phyloP scores from a whole-genome alignment of 1,139 yeast genomes.

The Insectozyma bohioensis region DNA sequence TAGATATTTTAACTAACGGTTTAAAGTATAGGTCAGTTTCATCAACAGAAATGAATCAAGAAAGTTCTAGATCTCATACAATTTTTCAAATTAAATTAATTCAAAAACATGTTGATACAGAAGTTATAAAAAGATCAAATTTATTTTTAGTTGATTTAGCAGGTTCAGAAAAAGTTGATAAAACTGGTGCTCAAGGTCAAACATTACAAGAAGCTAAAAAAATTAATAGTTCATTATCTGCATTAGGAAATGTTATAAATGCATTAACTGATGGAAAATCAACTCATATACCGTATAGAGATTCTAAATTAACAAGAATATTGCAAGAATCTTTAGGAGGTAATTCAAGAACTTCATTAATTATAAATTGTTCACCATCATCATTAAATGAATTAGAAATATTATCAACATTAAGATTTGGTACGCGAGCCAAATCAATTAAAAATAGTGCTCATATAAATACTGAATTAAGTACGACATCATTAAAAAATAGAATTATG shows the following conservation, averaged over 20 bases:
- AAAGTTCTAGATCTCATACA: slow-evolving; percentile 81
- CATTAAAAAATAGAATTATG: slow-evolving; percentile 49
- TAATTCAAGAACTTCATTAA: slow-evolving; percentile 76
- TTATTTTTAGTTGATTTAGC: slow-evolving; percentile 84
- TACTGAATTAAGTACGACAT: slow-evolving; percentile 61
- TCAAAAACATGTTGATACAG: slow-evolving; percentile 57
- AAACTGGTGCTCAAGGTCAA: slow-evolving; percentile 77
- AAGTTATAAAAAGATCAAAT: slow-evolving; percentile 62
- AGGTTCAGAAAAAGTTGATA: slow-evolving; percentile 84
- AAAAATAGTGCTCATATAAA: slow-evolving; percentile 69
- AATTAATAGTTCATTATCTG: slow-evolving; percentile 74
- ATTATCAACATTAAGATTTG: slow-evolving; percentile 75
- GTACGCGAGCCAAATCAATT: slow-evolving; percentile 73
- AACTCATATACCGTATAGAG: slow-evolving; percentile 75
- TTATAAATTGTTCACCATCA: slow-evolving; percentile 78
- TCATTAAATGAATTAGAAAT: slow-evolving; percentile 65
- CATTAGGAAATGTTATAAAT: slow-evolving; percentile 80
- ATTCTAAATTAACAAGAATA: slow-evolving; percentile 79
- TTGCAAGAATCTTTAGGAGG: slow-evolving; percentile 88
- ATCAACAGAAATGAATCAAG: slow-evolving; percentile 70
- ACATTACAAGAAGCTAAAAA: slow-evolving; percentile 82
- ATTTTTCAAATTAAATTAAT: slow-evolving; percentile 67
- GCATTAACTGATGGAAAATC: slow-evolving; percentile 71
- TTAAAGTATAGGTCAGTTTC: slow-evolving; percentile 55
- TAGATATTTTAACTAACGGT: slow-evolving; percentile 56